phyloP scores from a whole-genome alignment of 305 asterid species.

The Fraxinus sp. region DNA sequence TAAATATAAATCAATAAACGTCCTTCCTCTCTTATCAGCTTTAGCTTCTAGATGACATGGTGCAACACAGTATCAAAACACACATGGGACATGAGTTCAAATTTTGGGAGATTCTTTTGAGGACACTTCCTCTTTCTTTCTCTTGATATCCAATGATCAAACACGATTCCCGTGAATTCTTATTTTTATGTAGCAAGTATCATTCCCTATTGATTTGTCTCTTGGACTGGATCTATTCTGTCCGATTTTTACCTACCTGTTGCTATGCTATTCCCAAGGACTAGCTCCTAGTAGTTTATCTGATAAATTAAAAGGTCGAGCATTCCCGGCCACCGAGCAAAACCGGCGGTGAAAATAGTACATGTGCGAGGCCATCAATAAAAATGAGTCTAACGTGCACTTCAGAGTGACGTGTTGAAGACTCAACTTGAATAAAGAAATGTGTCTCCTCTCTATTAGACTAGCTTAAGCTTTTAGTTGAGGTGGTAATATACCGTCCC shows the following conservation, averaged over 20 bases:
- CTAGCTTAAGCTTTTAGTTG: not conserved
- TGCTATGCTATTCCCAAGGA: not conserved
- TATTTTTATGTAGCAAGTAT: not conserved
- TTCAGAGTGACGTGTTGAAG: not conserved
- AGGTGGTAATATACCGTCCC: not conserved
- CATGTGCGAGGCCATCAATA: not conserved
- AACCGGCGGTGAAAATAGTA: too few relatives aligned
- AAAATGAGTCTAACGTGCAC: not conserved
- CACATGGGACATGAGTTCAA: not conserved
- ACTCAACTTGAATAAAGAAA: not conserved
- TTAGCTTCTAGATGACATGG: not conserved
- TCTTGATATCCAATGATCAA: not conserved
- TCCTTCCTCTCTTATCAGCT: not conserved
- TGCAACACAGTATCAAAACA: not conserved
- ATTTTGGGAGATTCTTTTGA: not conserved
- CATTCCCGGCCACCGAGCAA: not conserved
- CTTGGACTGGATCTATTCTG: not conserved
- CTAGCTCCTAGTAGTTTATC: not conserved
- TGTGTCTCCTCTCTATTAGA: not conserved
- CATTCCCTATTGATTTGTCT: not conserved
- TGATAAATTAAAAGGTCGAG: not conserved
- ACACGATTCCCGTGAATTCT: not conserved
- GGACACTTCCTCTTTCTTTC: not conserved
- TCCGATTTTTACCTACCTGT: not conserved
- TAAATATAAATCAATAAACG: not conserved